These are phyloP conservation scores for Leccinum angustisporum DNA, from an alignment of 1,284 basidiomycete species.

Conservation along the genomic window DNA sequence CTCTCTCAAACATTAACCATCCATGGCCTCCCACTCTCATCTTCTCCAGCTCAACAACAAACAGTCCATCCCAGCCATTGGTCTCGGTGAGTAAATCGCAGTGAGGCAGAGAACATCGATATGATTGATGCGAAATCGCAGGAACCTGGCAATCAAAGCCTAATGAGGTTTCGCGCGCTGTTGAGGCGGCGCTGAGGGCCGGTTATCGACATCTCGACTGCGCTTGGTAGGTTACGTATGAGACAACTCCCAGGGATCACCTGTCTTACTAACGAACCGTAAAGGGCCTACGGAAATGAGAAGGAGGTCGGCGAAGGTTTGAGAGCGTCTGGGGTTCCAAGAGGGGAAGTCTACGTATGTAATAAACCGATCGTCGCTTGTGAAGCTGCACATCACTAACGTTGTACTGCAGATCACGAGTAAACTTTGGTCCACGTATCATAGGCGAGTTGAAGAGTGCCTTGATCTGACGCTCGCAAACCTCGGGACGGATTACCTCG, in stretches of 20 bases:
- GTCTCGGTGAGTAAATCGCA: slow-evolving; percentile 54
- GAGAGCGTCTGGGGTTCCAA: slow-evolving; percentile 71
- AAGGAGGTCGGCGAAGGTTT: slow-evolving; percentile 85
- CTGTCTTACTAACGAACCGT: slow-evolving; percentile 11
- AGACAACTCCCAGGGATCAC: slow-evolving; percentile 23
- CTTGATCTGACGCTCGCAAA: slow-evolving; percentile 71
- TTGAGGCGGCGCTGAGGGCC: slow-evolving; percentile 71
- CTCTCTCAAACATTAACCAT: slow-evolving; percentile 1
- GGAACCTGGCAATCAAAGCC: slow-evolving; percentile 82
- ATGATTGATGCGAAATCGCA: slow-evolving; percentile 26
- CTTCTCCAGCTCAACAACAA: slow-evolving; percentile 71
- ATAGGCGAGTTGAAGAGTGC: slow-evolving; percentile 71
- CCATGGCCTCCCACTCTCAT: slow-evolving; percentile 46
- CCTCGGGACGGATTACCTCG: slow-evolving; percentile 78
- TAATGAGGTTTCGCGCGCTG: slow-evolving; percentile 68
- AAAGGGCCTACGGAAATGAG: slow-evolving; percentile 74
- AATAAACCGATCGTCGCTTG: not conserved
- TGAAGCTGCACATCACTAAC: not conserved
- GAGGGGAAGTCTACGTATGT: slow-evolving; percentile 76
- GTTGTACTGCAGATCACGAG: slow-evolving; percentile 55
- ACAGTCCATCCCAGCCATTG: slow-evolving; percentile 64
- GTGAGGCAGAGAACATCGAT: not conserved
- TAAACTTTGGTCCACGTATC: slow-evolving; percentile 73
- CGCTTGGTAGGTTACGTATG: slow-evolving; percentile 52
- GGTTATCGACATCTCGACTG: slow-evolving; percentile 83